phyloP scores from a whole-genome alignment of 331 rosid species.

The Stylosanthes scabra region DNA sequence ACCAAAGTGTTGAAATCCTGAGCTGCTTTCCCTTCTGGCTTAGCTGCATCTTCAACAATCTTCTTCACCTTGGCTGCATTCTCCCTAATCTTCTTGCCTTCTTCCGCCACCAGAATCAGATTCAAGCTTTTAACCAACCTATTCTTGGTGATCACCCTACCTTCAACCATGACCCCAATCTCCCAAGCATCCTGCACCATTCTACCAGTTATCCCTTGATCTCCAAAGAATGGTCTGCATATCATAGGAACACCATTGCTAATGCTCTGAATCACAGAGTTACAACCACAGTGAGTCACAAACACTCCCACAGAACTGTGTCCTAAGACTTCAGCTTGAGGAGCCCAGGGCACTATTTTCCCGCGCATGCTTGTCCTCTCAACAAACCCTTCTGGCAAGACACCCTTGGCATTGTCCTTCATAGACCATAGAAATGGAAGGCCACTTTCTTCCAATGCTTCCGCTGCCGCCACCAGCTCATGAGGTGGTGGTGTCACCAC shows the following conservation, averaged over 20 bases:
- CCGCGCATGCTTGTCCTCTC: conserved; percentile 38
- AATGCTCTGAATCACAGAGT: conserved; percentile 53
- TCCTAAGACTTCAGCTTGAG: conserved; percentile 51
- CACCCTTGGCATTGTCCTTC: conserved; percentile 17
- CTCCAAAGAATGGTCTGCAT: conserved; percentile 58
- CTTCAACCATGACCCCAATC: conserved; percentile 51
- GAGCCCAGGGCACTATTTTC: conserved; percentile 63
- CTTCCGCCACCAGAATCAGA: conserved; percentile 39
- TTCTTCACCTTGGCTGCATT: conserved; percentile 32
- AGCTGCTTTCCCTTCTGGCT: conserved; percentile 41
- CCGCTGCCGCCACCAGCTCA: conserved; percentile 53
- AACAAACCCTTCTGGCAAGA: conserved; percentile 52
- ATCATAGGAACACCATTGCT: conserved; percentile 62
- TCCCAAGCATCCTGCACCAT: conserved; percentile 58
- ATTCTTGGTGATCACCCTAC: conserved; percentile 47
- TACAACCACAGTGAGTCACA: conserved; percentile 61
- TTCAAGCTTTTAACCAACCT: conserved; percentile 51
- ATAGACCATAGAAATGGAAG: conserved; percentile 65
- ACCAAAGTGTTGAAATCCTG: conserved; percentile 45
- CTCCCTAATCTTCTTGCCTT: conserved; percentile 48
- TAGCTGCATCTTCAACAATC: conserved; percentile 35
- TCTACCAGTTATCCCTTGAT: conserved; percentile 49
- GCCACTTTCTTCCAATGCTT: conserved; percentile 50
- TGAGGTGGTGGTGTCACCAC: conserved; percentile 39
- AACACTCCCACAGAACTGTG: conserved; percentile 50